Base-by-base conservation (phyloP, 208 protist species). In the Leishmania lainsoni region DNA sequence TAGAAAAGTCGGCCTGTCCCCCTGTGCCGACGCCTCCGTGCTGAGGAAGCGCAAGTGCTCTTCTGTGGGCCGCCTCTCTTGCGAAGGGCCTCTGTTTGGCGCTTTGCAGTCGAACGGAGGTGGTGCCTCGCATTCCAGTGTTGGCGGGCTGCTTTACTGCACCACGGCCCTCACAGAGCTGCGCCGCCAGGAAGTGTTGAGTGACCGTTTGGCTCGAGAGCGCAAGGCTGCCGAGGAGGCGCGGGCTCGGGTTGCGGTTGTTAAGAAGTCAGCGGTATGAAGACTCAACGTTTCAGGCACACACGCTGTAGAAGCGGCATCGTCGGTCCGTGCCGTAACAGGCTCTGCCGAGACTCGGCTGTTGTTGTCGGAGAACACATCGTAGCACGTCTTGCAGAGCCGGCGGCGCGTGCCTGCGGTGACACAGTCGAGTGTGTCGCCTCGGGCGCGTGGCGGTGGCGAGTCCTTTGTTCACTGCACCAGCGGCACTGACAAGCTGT, bases 111-210 rank as follows among this genome's bases (percentile, higher is more conserved):
- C 72, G 71, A 65, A 72, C 5, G 56, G 49, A 29, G 49, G 74
- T 49, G 35, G 45, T 48, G 35, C 32, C 16, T 3, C 65, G 6
- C n/a, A 10, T 5, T 5, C 56, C 9, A 26, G 52, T n/a, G 32
- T 9, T 3, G 69, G 48, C 9, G n/a, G 79, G 5, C 45, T 35
- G 59, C 76, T 87, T 6, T 69, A 78, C 42, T 48, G 70, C 26
- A 78, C 86, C 26, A 92, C 86, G 0, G 66, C 78, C 16, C 77
- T 92, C 16, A 81, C 86, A 45, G 88, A 90, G 75, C 56, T 83
- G 49, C 80, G 88, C 14, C 85, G 88, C 3, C 81, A 88, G 76
- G 83, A 89, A 59, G 88, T 85, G 52, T 61, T 92, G 66, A 74
- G 77, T n/a, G 78, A 84, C n/a, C 81, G 83, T 51, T 49, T 81